A percentile compares a stretch with the other conserved stretches of the same genome.
These are phyloP conservation scores for Hymenoscyphus albidus DNA, from an alignment of 2,329 filamentous ascomycete genomes.

Conservation along the genomic window DNA sequence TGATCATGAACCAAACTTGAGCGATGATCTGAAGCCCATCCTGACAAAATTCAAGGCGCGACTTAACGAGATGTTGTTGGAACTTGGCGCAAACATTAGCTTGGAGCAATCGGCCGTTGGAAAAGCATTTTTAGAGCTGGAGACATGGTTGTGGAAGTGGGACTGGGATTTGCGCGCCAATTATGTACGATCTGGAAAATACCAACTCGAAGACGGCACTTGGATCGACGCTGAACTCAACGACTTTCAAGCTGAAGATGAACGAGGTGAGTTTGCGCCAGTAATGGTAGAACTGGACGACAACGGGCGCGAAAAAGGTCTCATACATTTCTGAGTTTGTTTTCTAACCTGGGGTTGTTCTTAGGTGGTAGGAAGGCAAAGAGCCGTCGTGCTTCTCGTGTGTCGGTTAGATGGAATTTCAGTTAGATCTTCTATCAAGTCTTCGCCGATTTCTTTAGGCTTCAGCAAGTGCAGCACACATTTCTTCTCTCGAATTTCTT, in stretches of 20 bases:
- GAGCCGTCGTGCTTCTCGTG: constrained; percentile 16
- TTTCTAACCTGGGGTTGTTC: constrained; percentile 22
- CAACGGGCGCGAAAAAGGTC: constrained; percentile 33
- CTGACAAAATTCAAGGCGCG: constrained; percentile 53
- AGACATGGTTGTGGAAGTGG: constrained; percentile 44
- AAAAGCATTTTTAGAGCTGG: constrained; percentile 47
- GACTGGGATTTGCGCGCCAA: constrained; percentile 55
- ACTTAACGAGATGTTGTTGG: constrained; percentile 45
- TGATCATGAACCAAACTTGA: constrained; percentile 33
- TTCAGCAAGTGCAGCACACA: constrained; percentile 5
- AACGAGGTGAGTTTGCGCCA: constrained; percentile 36
- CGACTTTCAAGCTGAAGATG: constrained; percentile 51
- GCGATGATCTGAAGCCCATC: constrained; percentile 41
- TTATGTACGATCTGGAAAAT: constrained; percentile 45
- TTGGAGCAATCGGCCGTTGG: constrained; percentile 43
- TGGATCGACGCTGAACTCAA: constrained; percentile 45
- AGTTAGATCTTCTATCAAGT: neutral
- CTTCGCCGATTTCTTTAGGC: constrained; percentile 3
- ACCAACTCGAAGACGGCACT: constrained; percentile 49
- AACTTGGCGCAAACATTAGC: constrained; percentile 36
- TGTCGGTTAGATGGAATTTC: constrained; percentile 18
- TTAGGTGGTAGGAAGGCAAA: constrained; percentile 20
- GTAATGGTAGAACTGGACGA: constrained; percentile 35
- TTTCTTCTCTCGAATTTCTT: neutral
- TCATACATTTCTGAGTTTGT: constrained; percentile 29